These are phyloP conservation scores for Vitis hybrid DNA, from an alignment of 177 flowering plant species.

Conservation along the genomic window DNA sequence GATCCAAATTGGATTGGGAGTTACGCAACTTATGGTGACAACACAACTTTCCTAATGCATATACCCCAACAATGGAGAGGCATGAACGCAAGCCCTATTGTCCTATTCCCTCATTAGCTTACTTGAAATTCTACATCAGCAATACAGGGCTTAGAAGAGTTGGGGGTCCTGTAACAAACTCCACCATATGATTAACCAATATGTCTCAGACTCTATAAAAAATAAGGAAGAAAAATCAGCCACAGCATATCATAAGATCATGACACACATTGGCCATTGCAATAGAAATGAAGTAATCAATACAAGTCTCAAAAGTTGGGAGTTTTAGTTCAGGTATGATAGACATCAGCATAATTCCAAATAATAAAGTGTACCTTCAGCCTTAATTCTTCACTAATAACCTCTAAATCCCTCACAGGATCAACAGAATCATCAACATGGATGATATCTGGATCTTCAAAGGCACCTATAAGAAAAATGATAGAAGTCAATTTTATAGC, in stretches of 20 bases:
- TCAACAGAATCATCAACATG: constrained; percentile 96
- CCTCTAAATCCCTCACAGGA: constrained; percentile 95
- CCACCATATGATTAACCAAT: too few species aligned
- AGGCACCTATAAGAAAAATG: constrained; percentile 63
- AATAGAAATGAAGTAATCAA: background rate
- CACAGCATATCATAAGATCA: background rate
- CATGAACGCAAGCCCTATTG: too few species aligned
- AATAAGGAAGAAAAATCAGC: too few species aligned
- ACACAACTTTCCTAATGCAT: too few species aligned
- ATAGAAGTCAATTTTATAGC: background rate
- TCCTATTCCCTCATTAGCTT: too few species aligned
- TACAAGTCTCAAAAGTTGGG: background rate
- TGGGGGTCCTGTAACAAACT: too few species aligned
- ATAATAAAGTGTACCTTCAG: constrained; percentile 56
- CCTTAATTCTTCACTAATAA: constrained; percentile 75
- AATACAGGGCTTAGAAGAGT: too few species aligned
- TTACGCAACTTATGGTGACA: too few species aligned
- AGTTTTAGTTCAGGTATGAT: background rate
- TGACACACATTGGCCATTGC: background rate
- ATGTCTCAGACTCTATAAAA: background rate
- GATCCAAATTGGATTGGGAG: too few species aligned
- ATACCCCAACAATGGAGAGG: too few species aligned
- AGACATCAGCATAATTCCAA: background rate
- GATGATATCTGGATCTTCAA: constrained; percentile 96
- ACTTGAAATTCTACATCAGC: too few species aligned